Evolutionary conservation across 2,329 filamentous ascomycete genomes (phyloP), one percentile per base, ranked within the genome.

Genomic region (Pestalotiopsis sp.): DNA sequence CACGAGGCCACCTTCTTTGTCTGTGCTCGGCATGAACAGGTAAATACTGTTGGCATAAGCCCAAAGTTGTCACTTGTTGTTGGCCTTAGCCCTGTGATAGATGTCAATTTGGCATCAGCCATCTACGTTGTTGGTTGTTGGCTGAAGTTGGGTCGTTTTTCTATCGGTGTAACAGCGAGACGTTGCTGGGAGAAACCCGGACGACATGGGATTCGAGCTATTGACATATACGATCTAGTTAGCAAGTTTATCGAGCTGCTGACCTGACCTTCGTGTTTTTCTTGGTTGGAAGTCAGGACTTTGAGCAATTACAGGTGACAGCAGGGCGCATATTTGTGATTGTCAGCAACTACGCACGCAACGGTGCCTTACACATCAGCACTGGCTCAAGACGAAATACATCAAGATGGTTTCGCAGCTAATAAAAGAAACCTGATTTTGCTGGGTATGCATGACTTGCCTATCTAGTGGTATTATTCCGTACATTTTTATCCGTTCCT

Each of bases 371-470:
- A 9, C 31, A 36, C 31, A 36, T 6, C 31, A 36, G 9, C 31
- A 36, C 31, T 36, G 31, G 31, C 31, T 36, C 31, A 9, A 36
- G 31, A 2, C 31, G 31, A 36, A 36, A 36, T 36, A 36, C 6
- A 9, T 36, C 27, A 36, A 9, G 6, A 9, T 36, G 31, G 31
- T 9, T 9, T 41, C 58, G 75, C 38, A 75, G 72, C 57, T 75
- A n/a, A 3, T 52, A 20, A 17, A 52, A 2, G 17, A 52, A 52
- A 52, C 9, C 20, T 9, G 9, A 9, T n/a, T n/a, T 9, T n/a
- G 17, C 7, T n/a, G 45, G 45, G 45, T 52, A 52, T 52, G 45
- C 45, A 52, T 52, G 45, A n/a, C 45, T 52, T 52, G 17, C 45
- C 20, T 52, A 52, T 52, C 45, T 52, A 52, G 17, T 52, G 45